Evolutionary conservation across 2,329 filamentous ascomycete genomes (phyloP), one percentile per base, ranked within the genome.

Genomic region (Dissoconium aciculare): DNA sequence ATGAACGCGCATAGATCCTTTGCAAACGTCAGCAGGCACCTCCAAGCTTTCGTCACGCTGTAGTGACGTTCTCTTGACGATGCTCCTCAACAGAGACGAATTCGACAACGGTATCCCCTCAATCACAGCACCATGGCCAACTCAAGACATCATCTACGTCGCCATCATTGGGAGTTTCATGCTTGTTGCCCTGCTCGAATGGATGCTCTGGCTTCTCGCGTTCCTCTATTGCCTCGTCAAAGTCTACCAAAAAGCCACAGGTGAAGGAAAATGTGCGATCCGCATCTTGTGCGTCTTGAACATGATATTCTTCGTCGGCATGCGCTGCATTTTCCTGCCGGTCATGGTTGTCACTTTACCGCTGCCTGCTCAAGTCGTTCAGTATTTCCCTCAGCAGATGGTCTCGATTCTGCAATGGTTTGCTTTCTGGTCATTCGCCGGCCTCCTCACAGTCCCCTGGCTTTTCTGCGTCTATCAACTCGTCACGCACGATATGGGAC

Each of bases 291-390:
- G 83, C n/a, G 57, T 85, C 5, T 45, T 85, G 12, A 75, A 93
- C 45, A 77, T 75, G 27, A 49, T 78, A 32, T 50, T 78, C 6
- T 94, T 95, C 55, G 66, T 73, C n/a, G 48, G 68, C 12, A 60
- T 93, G 33, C 72, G 85, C 79, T 87, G 67, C 32, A 78, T 92
- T 21, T 95, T 93, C 56, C 64, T 95, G 15, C 87, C 87, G 0
- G 79, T 94, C 42, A 93, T 95, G 84, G 57, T 94, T 13, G 83
- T 93, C 28, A 95, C 85, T 0, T 64, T 95, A 4, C 87, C 87
- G 1, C 64, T 95, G 3, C 87, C 87, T 1, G 57, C 64, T 12
- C 67, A 72, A 35, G 63, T 94, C 27, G 75, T 75, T 5, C 64
- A 69, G 36, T 68, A 79, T 44, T 91, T 87, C 58, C 85, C 87